Evolutionary conservation across 2,329 filamentous ascomycete species (phyloP), one percentile per base, ranked within the genome.

Genomic region (Nemania sp.): DNA sequence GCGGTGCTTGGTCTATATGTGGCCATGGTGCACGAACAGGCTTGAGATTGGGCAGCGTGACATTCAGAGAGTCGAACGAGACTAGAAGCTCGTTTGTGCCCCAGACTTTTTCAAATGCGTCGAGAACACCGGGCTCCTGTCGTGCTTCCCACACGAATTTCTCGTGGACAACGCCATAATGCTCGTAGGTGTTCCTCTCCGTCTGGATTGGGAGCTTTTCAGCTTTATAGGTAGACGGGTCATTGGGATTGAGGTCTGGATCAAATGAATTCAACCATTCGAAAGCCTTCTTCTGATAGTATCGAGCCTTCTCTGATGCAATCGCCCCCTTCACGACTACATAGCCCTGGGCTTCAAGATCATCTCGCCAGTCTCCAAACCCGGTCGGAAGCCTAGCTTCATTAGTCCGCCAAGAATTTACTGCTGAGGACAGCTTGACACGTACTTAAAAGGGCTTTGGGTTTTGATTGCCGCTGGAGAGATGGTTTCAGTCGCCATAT

Each of bases 101-200:
- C 51, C 73, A 78, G 4, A 79, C 70, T 62, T 74, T 74, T 57
- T 73, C 75, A 45, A 80, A 80, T 1, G 75, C 68, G 2, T 64
- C 67, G 12, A 79, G 66, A 0, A 80, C 74, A 2, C 74, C 76
- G 8, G 75, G 74, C 64, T 79, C 77, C 3, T 68, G 67, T n/a
- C 76, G 73, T n/a, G 78, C 68, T 7, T 68, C 69, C 77, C 77
- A 79, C 3, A 74, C 72, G 57, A 79, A 80, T 54, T 75, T 68
- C 55, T 80, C 78, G 56, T 80, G 78, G 1, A 72, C 65, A 2
- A 77, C 72, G 0, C 70, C 76, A 45, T 81, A 81, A 26, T 70
- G 64, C 22, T 75, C 65, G 57, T 75, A 75, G 70, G 79, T 79
- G 30, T 77, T 76, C 64, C 78, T 79, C 59, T 78, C 75, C 59